Conservation (phyloP, 768 basidiomycete genomes). For the Lanmaoa pseudosensibilis region DNA sequence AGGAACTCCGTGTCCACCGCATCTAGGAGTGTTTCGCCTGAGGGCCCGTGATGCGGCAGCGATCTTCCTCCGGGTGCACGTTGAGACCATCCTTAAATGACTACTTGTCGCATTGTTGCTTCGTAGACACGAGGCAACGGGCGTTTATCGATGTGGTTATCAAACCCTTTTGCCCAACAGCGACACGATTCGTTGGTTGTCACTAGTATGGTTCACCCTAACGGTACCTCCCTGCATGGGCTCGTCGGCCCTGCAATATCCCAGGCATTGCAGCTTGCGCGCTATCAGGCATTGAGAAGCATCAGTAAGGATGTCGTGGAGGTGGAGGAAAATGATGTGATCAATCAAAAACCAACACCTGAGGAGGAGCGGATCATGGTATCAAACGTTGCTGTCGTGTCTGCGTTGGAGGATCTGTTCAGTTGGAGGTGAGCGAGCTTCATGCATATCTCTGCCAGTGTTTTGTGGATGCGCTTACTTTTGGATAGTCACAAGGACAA, state of each 20-base stretch:
- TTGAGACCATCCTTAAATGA: background rate
- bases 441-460: background rate
- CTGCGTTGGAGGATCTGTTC: constrained; percentile 18
- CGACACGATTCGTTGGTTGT: background rate
- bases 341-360: constrained; percentile 12
- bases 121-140: background rate
- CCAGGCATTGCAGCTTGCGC: constrained; percentile 12
- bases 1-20: background rate
- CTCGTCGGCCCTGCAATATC: constrained; percentile 9
- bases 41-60: background rate
- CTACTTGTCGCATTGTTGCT: too few relatives aligned
- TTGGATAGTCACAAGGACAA: constrained; percentile 13
- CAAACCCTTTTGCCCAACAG: background rate
- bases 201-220: background rate
- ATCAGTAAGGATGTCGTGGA: background rate
- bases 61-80: background rate
- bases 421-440: constrained; percentile 11
- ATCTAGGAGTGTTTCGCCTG: background rate
- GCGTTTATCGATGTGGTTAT: background rate
- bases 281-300: constrained; percentile 5
- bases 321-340: constrained; percentile 11
- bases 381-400: constrained; percentile 10
- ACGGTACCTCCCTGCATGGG: background rate
- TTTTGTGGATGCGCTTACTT: background rate
- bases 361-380: constrained; percentile 17